Base-by-base conservation (phyloP, 2,329 filamentous ascomycete species). In the Ceratocystis cubensis region DNA sequence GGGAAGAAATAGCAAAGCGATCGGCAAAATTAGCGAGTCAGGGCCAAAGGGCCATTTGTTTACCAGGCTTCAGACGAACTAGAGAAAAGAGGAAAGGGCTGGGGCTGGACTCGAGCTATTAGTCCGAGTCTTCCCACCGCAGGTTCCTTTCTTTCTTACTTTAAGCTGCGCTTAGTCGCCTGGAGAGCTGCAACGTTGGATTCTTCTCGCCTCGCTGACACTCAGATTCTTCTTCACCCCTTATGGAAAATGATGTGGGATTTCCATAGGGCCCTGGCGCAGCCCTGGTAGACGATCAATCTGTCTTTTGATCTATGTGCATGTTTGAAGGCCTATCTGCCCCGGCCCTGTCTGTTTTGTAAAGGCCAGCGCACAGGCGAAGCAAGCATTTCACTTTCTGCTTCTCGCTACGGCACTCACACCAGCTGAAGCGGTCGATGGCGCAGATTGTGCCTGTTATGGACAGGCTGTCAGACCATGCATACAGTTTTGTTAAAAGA, bases 11-110 rank as follows among this genome's bases (percentile, higher is more conserved):
- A 15, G 30, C 15, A 13, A 5, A 57, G 30, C 3, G 53, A 57
- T 57, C 25, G 53, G 53, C 53, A 30, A 25, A 57, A 57, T 33
- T 57, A 57, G 53, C 53, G 53, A 57, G 53, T 30, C 53, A 57
- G 25, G 28, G 15, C 8, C 5, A 57, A 57, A 57, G 53, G 53
- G 10, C 22, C 37, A 41, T 41, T 41, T 41, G 3, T 4, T 41
- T 41, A 5, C 37, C 13, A 41, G 37, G 37, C 37, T 41, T 41
- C 13, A 41, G 37, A 41, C 10, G 37, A 41, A 13, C 37, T 15
- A 41, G 37, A 10, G 37, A 41, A 8, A 15, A 13, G 37, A 41
- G 37, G 3, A 41, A 15, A 41, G 37, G 37, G 5, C 13, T 53
- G 48, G n/a, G 48, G 48, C 48, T 53, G n/a, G 48, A 53, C 48